Base-by-base conservation (phyloP, 139 green algal genomes). In the Coccomyxa sp. region DNA sequence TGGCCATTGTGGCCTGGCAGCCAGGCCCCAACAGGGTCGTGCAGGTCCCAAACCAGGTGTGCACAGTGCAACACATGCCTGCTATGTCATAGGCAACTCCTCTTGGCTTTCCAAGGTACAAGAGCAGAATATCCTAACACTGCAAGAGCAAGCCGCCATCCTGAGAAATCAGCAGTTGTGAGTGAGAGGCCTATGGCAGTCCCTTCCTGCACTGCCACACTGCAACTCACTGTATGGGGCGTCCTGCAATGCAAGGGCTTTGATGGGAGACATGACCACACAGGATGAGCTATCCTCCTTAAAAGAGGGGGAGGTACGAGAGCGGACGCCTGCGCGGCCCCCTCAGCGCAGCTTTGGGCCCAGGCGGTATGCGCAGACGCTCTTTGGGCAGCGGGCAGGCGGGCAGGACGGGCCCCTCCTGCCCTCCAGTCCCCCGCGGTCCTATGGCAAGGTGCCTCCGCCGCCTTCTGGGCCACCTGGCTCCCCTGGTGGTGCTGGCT, bases 1-100 rank as follows among this genome's bases (percentile, higher is more conserved):
- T 98, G 94, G 94, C 94, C 38, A 98, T 98, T 76, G 94, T 98
- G 22, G 94, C 93, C 16, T 98, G 94, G 94, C 93, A 97, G 89
- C 91, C 93, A 7, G 94, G 94, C 2, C 92, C 93, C 10, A 98
- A 98, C 82, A 79, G 92, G 8, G 80, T 95, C 2, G 74, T 97
- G 33, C 83, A 94, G 44, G 92, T 98, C 0, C 93, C 93, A 0
- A 82, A 78, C 31, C 83, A 94, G 90, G 91, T 91, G n/a, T n/a
- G n/a, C n/a, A n/a, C n/a, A n/a, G n/a, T n/a, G n/a, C n/a, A n/a
- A n/a, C n/a, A n/a, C n/a, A n/a, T n/a, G n/a, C n/a, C n/a, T n/a
- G n/a, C n/a, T n/a, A n/a, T n/a, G n/a, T n/a, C n/a, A n/a, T n/a
- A n/a, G n/a, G n/a, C n/a, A n/a, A n/a, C n/a, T n/a, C n/a, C n/a